Conservation (phyloP, 2,329 filamentous ascomycete genomes). For the Neocatenulostroma microsporum region DNA sequence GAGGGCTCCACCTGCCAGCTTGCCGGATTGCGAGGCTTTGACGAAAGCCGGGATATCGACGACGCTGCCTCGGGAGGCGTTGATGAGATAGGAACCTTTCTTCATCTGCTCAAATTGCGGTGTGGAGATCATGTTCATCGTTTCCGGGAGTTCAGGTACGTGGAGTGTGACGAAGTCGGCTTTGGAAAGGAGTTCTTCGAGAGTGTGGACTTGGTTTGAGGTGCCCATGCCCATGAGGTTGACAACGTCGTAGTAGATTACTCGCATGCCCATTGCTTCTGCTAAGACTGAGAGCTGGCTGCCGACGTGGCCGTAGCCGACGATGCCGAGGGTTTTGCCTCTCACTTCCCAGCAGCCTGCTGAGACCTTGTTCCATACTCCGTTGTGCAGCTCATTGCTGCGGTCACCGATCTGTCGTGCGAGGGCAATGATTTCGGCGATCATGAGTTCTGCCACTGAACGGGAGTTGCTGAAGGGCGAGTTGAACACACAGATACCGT, state of each 20-base stretch:
- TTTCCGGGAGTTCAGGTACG: conserved; percentile 88
- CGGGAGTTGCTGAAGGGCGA: conserved; percentile 97
- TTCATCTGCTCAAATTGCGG: conserved; percentile 83
- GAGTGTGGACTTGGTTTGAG: conserved; percentile 68
- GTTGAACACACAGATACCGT: conserved; percentile 96
- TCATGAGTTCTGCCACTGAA: conserved; percentile 92
- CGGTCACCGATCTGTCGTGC: conserved; percentile 90
- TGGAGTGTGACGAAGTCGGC: conserved; percentile 93
- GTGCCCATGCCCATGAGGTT: conserved; percentile 93
- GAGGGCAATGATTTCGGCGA: conserved; percentile 83
- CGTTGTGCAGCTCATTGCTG: conserved; percentile 86
- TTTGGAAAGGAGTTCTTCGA: conserved; percentile 66
- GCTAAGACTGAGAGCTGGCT: conserved; percentile 91
- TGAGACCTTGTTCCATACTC: conserved; percentile 97
- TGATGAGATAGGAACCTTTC: conserved; percentile 85
- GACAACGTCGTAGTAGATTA: conserved; percentile 94
- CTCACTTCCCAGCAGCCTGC: conserved; percentile 95
- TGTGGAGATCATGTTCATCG: conserved; percentile 81
- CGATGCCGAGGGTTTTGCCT: conserved; percentile 92
- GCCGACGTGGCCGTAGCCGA: conserved; percentile 96
- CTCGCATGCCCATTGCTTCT: conserved; percentile 95
- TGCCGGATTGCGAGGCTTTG: conserved; percentile 74
- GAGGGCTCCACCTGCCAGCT: conserved; percentile 86
- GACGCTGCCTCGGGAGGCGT: conserved; percentile 86
- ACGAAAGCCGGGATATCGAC: conserved; percentile 91